Base-by-base conservation (phyloP, 2,329 filamentous ascomycete genomes). In the Ophiocordyceps camponoti-saundersi region DNA sequence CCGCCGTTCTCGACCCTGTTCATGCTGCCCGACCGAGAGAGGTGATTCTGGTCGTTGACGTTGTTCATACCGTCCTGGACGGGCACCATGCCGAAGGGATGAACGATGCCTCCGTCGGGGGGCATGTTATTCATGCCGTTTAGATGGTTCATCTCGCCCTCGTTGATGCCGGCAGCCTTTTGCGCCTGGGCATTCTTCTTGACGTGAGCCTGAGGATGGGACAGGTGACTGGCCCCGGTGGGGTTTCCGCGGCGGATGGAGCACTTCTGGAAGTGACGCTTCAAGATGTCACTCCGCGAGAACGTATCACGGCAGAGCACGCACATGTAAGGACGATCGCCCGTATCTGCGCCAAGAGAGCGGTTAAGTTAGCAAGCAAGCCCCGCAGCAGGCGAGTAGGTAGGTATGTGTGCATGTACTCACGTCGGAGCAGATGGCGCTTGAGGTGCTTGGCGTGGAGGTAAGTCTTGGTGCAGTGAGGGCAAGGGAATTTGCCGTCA, bases 201-300 rank as follows among this genome's bases (percentile, higher is more conserved):
- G 59, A 92, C 74, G 65, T 93, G 86, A 53, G 85, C 84, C 65
- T 90, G 85, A 34, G 88, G 86, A 66, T 95, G 88, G 55, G 89
- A 93, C 65, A 98, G 67, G 69, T 98, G 92, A 60, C 85, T 95
- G 52, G 87, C 87, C 56, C 89, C 89, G 16, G 88, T 95, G 47
- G 92, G 90, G 67, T 96, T 96, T 49, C 92, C 92, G 61, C 92
- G 82, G 58, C 92, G 82, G 53, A 95, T 87, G 39, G 92, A 95
- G 70, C 92, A 98, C 72, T 98, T 98, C 66, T 95, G 89, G 68
- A 96, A 98, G 69, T 98, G 92, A 53, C 92, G 86, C 73, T 98
- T 98, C 58, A 98, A 71, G 54, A 98, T 96, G 62, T 98, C 92
- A 73, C 88, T 95, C 63, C 92, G 82, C 44, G 87, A 95, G 67